Evolutionary conservation across 495 filamentous ascomycete genomes (phyloP).

Genomic region (Aspergillus sclerotiicarbonarius): DNA sequence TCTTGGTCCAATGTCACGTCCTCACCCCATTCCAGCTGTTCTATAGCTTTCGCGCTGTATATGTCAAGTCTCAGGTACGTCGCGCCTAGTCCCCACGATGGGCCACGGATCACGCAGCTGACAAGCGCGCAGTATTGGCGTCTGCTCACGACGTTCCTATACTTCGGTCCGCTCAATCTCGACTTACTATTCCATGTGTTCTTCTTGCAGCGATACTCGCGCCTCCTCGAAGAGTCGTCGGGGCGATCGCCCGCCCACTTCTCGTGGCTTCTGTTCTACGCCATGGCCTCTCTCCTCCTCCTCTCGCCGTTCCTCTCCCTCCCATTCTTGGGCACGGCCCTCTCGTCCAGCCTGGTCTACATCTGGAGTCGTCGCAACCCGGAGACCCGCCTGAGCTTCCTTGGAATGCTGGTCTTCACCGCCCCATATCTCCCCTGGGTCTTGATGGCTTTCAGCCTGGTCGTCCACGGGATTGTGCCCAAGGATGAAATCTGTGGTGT

Average conservation of each 20-base stretch:
- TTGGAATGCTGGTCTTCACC: slow-evolving; percentile 85
- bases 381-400: slow-evolving; percentile 83
- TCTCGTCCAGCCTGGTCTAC: slow-evolving; percentile 91
- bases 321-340: slow-evolving; percentile 86
- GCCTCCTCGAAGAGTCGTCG: slow-evolving; percentile 90
- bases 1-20: slow-evolving; percentile 89
- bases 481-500: slow-evolving; percentile 96
- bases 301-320: slow-evolving; percentile 82
- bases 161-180: slow-evolving; percentile 91
- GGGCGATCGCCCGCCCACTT: slow-evolving; percentile 88
- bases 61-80: slow-evolving; percentile 78
- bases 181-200: slow-evolving; percentile 98
- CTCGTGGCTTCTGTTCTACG: slow-evolving; percentile 88
- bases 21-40: slow-evolving; percentile 91
- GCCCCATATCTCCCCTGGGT: slow-evolving; percentile 98
- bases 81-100: background rate
- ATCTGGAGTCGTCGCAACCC: slow-evolving; percentile 97
- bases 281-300: slow-evolving; percentile 68
- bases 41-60: slow-evolving; percentile 92
- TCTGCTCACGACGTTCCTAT: slow-evolving; percentile 88
- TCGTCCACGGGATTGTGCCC: slow-evolving; percentile 81
- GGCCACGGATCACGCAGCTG: slow-evolving; percentile 8
- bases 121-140: slow-evolving; percentile 78
- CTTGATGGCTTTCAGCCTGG: slow-evolving; percentile 81
- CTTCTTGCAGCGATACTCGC: slow-evolving; percentile 95